These are phyloP conservation scores for Mallotus repandus DNA, from an alignment of 441 rosid genomes.

Conservation along the genomic window DNA sequence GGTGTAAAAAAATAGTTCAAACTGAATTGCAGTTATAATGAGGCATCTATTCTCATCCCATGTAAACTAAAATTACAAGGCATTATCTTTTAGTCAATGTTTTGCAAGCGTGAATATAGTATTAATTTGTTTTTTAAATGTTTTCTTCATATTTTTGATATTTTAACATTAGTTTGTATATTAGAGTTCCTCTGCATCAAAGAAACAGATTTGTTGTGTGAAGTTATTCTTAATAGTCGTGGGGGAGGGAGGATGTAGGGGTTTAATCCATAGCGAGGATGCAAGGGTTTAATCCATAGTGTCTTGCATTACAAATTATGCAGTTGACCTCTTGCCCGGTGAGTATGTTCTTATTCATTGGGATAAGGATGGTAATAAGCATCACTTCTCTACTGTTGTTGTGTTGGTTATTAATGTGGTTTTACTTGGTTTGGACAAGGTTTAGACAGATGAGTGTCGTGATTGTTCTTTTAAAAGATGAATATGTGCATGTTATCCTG, in stretches of 20 bases:
- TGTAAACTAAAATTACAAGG: neutral
- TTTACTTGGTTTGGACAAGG: neutral
- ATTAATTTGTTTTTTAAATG: neutral
- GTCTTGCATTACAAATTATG: neutral
- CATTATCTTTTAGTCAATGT: neutral
- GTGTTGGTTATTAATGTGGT: neutral
- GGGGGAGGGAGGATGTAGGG: too few relatives aligned
- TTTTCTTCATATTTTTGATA: neutral
- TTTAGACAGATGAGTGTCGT: neutral
- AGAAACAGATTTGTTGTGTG: neutral
- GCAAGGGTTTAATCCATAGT: neutral
- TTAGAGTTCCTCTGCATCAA: neutral
- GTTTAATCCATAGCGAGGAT: neutral
- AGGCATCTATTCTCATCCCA: neutral
- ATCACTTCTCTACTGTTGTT: neutral
- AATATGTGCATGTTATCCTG: neutral
- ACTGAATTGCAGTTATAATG: neutral
- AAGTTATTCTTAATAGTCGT: neutral
- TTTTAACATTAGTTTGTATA: neutral
- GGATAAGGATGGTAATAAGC: neutral
- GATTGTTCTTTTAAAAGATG: neutral
- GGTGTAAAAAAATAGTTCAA: neutral
- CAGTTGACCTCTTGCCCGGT: neutral
- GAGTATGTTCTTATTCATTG: neutral
- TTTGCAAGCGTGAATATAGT: neutral